Evolutionary conservation across 176 grass and related monocot genomes (phyloP), one percentile per base, ranked within the genome.

Genomic region (Phoenix roebelenii): DNA sequence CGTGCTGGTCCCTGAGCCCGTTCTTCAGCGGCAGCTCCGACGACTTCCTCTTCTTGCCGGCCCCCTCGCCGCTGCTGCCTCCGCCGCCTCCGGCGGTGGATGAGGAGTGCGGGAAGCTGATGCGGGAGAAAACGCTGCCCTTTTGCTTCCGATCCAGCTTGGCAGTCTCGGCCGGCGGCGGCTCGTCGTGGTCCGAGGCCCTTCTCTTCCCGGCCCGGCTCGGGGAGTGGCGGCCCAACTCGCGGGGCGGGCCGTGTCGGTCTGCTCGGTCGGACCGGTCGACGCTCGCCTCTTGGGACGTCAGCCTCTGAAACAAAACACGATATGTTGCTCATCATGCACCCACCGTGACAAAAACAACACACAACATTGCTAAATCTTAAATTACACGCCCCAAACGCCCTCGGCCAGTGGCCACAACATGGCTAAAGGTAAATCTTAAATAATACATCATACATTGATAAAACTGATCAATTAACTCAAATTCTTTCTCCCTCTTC

Each of bases 81-180:
- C 18, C 62, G 14, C 63, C 75, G 57, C 2, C 35, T 1, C 35
- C 35, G 35, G 35, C 35, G 5, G 35, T 9, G 35, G 35, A 44
- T 44, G 35, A 44, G 2, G 79, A 74, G 17, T 67, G 73, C 5
- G 94, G 94, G 76, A 92, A 98, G 74, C 94, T 89, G 79, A 98
- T 93, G 65, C 94, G 84, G 44, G 88, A 85, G 79, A 93, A 92
- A 49, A 98, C 94, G 74, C 94, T 92, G 25, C 66, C 84, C 63
- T 98, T 98, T 3, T 80, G 77, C 70, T 85, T 89, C 24, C 66
- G 58, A 5, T 85, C 74, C 50, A 32, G 57, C 18, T 63, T 63
- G 9, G 75, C 61, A 1, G 72, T 30, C 49, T 71, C 7, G 58
- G 75, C 64, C 7, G 80, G 23, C 56, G 76, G 23, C 39, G 74